Evolutionary conservation across 495 filamentous ascomycete genomes (phyloP), one percentile per base, ranked within the genome.

Genomic region (Penicillium pancosmium): DNA sequence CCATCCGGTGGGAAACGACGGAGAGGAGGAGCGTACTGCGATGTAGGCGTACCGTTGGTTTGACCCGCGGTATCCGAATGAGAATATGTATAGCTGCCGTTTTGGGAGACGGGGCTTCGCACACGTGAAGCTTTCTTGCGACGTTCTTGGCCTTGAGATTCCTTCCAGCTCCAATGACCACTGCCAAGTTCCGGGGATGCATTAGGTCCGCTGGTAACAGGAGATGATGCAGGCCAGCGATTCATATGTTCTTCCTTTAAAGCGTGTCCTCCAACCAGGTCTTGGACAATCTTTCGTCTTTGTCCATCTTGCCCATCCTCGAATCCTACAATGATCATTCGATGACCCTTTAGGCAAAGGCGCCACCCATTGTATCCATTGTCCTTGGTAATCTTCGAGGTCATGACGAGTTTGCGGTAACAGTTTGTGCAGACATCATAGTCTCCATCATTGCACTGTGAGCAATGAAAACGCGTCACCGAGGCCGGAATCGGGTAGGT

Each of bases 371-470:
- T 77, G 52, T 82, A 78, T 0, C 92, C 91, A 61, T 95, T 90
- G 59, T 92, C 90, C 13, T 77, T 73, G 61, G 81, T 83, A 59
- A 96, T 85, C 38, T 80, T 83, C 31, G 83, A 81, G 0, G 74
- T 79, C 9, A 77, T 69, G 4, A 89, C 81, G 13, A 92, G 79
- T 35, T 78, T 79, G 36, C 78, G 69, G 73, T 96, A 97, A 75
- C 92, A 97, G 16, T 82, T 73, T 7, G 77, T 75, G 75, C 92
- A 96, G 59, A 96, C 80, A 62, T 97, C 90, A 74, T 92, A 93
- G 67, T 92, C 87, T n/a, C 88, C 91, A 9, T 78, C 70, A 56
- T 86, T 86, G 65, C 87, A 87, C 61, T 82, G 72, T 1, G 78
- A 73, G 68, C 92, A 97, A 73, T 96, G 91, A 64, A 86, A 91